A percentile compares a stretch with the other conserved stretches of the same genome.
These are phyloP conservation scores for Penicillium daleae DNA, from an alignment of 495 filamentous ascomycete species.

Conservation along the genomic window DNA sequence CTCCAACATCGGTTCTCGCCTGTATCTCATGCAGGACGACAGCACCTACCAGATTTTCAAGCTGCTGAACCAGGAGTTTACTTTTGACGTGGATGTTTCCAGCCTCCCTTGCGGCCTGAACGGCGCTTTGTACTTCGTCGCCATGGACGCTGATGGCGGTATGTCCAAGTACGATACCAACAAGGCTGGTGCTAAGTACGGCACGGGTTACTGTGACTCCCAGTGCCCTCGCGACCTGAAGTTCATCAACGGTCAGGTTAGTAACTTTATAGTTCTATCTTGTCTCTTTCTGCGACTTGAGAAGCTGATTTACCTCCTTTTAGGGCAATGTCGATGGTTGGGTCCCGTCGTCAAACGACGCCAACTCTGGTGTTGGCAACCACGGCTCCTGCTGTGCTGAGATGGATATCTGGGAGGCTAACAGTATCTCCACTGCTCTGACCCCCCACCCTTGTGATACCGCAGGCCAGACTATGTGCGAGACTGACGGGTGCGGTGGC, in stretches of 20 bases:
- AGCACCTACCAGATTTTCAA: slow-evolving; percentile 63
- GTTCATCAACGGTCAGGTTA: slow-evolving; percentile 65
- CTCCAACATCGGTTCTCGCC: slow-evolving; percentile 58
- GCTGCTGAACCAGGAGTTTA: slow-evolving; percentile 65
- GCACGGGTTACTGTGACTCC: slow-evolving; percentile 77
- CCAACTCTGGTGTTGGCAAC: slow-evolving; percentile 60
- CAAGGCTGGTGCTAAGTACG: slow-evolving; percentile 69
- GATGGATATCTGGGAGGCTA: slow-evolving; percentile 77
- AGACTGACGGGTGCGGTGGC: slow-evolving; percentile 58
- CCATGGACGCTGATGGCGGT: slow-evolving; percentile 69
- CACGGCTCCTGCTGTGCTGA: slow-evolving; percentile 73
- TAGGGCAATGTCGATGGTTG: slow-evolving; percentile 62
- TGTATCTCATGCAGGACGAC: slow-evolving; percentile 60
- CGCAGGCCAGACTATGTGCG: slow-evolving; percentile 60
- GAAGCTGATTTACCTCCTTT: slow-evolving; percentile 51
- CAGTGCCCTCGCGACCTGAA: slow-evolving; percentile 68
- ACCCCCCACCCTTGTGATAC: slow-evolving; percentile 68
- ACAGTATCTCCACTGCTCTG: slow-evolving; percentile 57
- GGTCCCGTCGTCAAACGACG: slow-evolving; percentile 57
- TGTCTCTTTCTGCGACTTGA: neutral
- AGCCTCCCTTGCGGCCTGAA: slow-evolving; percentile 71
- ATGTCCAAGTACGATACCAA: slow-evolving; percentile 55
- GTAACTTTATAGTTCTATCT: slow-evolving; percentile 1
- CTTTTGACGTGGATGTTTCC: slow-evolving; percentile 69
- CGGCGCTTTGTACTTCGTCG: slow-evolving; percentile 69